Conservation (phyloP, 2,329 filamentous ascomycete species). For the Paramyrothecium roridum region DNA sequence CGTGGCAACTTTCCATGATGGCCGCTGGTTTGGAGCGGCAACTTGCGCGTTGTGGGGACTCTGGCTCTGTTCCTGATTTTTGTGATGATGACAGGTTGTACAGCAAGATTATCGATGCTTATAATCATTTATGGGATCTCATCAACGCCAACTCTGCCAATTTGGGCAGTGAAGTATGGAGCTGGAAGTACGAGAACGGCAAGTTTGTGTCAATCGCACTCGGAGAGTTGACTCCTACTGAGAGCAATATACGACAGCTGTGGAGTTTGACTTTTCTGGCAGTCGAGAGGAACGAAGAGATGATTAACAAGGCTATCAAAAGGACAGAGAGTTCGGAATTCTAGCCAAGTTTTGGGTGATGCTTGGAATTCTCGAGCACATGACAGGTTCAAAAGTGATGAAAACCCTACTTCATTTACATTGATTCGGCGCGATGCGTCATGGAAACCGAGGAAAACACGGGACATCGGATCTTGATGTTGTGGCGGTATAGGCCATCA, state of each 20-base stretch:
- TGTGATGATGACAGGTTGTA: slow-evolving; percentile 43
- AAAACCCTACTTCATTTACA: too few relatives aligned
- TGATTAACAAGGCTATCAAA: not conserved
- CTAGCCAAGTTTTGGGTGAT: too few relatives aligned
- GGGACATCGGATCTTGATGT: too few relatives aligned
- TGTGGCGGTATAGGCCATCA: too few relatives aligned
- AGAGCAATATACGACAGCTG: slow-evolving; percentile 53
- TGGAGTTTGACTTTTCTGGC: slow-evolving; percentile 59
- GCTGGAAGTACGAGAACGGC: slow-evolving; percentile 46
- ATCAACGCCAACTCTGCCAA: slow-evolving; percentile 52
- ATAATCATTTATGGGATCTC: slow-evolving; percentile 58
- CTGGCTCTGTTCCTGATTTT: slow-evolving; percentile 37
- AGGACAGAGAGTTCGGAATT: too few relatives aligned
- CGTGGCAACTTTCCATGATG: slow-evolving; percentile 64
- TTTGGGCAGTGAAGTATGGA: slow-evolving; percentile 60
- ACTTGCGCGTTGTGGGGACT: slow-evolving; percentile 43
- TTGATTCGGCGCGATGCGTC: too few relatives aligned
- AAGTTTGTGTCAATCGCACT: slow-evolving; percentile 47
- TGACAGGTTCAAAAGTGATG: too few relatives aligned
- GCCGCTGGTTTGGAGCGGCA: slow-evolving; percentile 57
- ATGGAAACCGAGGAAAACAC: too few relatives aligned
- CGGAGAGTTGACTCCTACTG: slow-evolving; percentile 41
- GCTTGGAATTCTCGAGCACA: too few relatives aligned
- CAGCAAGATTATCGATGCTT: slow-evolving; percentile 44
- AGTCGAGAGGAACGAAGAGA: slow-evolving; percentile 23